Conservation (phyloP, 2,329 filamentous ascomycete genomes). For the Teratosphaeria viscida region DNA sequence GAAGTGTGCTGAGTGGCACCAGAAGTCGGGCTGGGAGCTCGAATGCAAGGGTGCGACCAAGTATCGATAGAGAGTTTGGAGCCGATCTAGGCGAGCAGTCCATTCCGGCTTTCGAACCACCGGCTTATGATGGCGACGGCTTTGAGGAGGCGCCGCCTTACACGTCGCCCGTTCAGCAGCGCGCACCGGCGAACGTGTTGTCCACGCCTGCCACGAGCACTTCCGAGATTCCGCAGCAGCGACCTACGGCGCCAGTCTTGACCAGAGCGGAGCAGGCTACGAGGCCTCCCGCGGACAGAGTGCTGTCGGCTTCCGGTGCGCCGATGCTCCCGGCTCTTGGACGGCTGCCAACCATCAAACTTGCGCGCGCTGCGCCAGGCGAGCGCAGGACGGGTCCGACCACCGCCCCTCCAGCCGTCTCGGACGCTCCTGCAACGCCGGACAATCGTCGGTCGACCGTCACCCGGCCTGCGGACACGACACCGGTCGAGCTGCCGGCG, state of each 20-base stretch:
- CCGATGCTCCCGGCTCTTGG: constrained; percentile 30
- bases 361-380: constrained; percentile 30
- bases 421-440: too few species aligned
- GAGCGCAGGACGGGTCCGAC: constrained; percentile 7
- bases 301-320: neutral
- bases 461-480: too few species aligned
- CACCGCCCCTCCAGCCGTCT: neutral
- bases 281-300: neutral
- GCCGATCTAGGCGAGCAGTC: constrained; percentile 20
- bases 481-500: neutral
- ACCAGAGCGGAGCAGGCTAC: neutral
- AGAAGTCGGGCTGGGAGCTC: constrained; percentile 18
- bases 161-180: constrained; percentile 28
- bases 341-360: constrained; percentile 33
- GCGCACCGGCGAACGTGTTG: constrained; percentile 3
- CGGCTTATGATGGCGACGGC: constrained; percentile 24
- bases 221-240: neutral
- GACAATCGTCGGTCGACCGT: too few species aligned
- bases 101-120: constrained; percentile 24
- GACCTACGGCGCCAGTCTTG: neutral
- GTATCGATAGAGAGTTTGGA: constrained; percentile 17
- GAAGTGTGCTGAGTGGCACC: constrained; percentile 6
- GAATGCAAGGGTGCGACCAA: constrained; percentile 6
- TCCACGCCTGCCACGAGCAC: constrained; percentile 1
- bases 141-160: constrained; percentile 41